Evolutionary conservation across 495 filamentous ascomycete genomes (phyloP).

Genomic region (Lophiostoma macrostomum): DNA sequence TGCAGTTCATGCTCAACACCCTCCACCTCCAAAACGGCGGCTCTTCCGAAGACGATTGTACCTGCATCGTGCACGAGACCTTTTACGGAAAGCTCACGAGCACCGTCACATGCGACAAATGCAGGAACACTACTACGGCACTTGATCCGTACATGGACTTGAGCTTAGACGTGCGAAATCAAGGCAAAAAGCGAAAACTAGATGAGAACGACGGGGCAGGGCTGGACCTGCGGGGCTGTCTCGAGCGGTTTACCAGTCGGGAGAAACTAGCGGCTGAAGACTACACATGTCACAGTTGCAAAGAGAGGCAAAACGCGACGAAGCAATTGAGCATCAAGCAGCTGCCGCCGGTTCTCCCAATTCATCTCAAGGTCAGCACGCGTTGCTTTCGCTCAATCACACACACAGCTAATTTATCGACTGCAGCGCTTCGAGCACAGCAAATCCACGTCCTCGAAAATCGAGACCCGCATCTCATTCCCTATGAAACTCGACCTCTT

Average conservation of each 20-base stretch:
- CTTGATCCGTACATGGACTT: constrained; percentile 85
- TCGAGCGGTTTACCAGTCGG: constrained; percentile 72
- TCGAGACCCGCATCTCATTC: constrained; percentile 76
- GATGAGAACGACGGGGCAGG: constrained; percentile 32
- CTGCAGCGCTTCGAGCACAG: constrained; percentile 74
- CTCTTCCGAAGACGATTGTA: constrained; percentile 57
- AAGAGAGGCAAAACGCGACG: constrained; percentile 64
- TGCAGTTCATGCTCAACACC: constrained; percentile 85
- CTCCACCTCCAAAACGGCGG: constrained; percentile 64
- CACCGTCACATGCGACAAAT: constrained; percentile 82
- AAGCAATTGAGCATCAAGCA: constrained; percentile 77
- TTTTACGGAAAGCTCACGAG: constrained; percentile 86
- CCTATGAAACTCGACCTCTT: constrained; percentile 84
- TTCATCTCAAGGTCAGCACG: constrained; percentile 76
- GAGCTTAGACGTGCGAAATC: constrained; percentile 71
- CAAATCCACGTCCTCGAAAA: constrained; percentile 66
- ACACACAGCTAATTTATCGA: neutral
- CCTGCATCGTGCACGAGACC: constrained; percentile 82
- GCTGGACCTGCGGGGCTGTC: constrained; percentile 60
- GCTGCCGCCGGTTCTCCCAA: constrained; percentile 80
- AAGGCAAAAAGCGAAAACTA: constrained; percentile 52
- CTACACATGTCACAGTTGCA: constrained; percentile 77
- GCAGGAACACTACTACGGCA: constrained; percentile 70
- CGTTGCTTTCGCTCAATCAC: no score
- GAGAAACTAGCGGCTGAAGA: constrained; percentile 71